phyloP scores from a whole-genome alignment of 345 rosid genomes.

The Arabidopsis arenosa region DNA sequence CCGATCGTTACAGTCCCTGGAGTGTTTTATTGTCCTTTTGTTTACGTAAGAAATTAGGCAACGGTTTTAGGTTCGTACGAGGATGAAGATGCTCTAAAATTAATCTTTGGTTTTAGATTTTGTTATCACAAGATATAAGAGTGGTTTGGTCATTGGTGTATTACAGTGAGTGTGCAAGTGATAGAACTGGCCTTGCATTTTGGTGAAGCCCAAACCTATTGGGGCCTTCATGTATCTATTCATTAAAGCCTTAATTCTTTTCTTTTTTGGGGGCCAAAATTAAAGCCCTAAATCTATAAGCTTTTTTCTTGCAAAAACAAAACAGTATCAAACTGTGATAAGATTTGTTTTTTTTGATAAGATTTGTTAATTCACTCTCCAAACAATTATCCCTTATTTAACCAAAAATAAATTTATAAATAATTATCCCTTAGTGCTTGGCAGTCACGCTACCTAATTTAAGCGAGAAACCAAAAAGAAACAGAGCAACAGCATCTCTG shows the following conservation, averaged over 20 bases:
- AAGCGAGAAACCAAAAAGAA: neutral
- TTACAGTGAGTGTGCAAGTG: neutral
- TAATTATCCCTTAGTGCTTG: neutral
- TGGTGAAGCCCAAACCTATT: neutral
- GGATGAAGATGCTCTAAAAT: neutral
- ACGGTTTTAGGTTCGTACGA: neutral
- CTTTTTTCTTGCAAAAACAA: too few relatives aligned
- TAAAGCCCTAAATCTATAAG: neutral
- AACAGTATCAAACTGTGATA: neutral
- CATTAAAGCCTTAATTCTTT: neutral
- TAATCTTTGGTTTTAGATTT: neutral
- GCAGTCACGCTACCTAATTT: constrained; percentile 13
- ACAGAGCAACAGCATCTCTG: neutral
- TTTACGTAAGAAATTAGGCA: neutral
- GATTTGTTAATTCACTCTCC: neutral
- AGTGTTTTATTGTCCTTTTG: neutral
- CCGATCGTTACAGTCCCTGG: neutral
- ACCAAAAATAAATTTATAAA: neutral
- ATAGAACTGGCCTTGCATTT: neutral
- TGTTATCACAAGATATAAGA: neutral
- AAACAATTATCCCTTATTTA: neutral
- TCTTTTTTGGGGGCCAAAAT: too few relatives aligned
- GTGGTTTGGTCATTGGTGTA: neutral
- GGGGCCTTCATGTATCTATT: neutral
- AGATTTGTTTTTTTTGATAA: too few relatives aligned